phyloP scores from a whole-genome alignment of 805 yeast genomes.

The Candida morakotiae region DNA sequence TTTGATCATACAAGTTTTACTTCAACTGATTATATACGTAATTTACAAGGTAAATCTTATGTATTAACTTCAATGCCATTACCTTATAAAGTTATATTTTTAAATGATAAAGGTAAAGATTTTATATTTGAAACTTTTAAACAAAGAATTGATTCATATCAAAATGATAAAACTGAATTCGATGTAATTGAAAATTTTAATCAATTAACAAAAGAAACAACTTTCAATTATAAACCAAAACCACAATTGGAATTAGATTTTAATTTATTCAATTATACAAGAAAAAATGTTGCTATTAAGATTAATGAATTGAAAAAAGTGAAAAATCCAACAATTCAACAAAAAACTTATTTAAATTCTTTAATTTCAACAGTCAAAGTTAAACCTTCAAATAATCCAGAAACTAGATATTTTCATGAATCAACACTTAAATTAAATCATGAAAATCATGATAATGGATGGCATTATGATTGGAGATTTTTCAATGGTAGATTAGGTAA shows the following conservation, averaged over 20 bases:
- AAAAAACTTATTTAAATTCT: constrained; percentile 14
- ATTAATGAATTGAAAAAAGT: not conserved
- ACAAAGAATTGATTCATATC: constrained; percentile 9
- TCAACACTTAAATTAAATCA: constrained; percentile 23
- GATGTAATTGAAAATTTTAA: constrained; percentile 30
- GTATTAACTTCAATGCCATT: constrained; percentile 29
- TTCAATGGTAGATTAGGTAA: constrained; percentile 45
- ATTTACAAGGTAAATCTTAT: constrained; percentile 34
- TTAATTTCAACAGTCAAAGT: not conserved
- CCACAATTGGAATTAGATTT: not conserved
- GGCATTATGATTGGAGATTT: constrained; percentile 60
- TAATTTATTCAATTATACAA: constrained; percentile 2
- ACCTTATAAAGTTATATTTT: constrained; percentile 29
- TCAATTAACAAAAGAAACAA: constrained; percentile 10
- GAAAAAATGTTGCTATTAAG: not conserved
- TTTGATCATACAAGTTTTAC: constrained; percentile 18
- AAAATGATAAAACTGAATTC: constrained; percentile 10
- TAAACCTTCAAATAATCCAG: constrained; percentile 2
- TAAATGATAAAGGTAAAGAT: constrained; percentile 24
- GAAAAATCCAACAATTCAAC: constrained; percentile 13
- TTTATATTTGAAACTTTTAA: constrained; percentile 20
- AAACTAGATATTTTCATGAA: constrained; percentile 33
- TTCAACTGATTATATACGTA: constrained; percentile 27
- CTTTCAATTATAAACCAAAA: constrained; percentile 1
- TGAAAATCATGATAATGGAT: constrained; percentile 38